Base-by-base conservation (phyloP, 1,284 basidiomycete species). In the Malassezia equina region DNA sequence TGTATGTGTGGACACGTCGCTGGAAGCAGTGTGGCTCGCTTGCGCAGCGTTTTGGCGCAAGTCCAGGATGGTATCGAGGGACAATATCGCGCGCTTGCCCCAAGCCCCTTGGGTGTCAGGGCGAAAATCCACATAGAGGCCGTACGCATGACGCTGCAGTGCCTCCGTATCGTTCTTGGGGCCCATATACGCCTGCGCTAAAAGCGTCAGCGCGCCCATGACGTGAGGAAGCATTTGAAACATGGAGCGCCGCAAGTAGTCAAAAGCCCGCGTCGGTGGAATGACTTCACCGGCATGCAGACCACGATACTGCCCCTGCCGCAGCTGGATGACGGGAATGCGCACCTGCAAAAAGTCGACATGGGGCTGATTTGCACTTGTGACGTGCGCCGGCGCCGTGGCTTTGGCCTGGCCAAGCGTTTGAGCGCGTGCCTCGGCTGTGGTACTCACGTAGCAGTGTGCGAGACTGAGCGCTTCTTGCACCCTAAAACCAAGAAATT, bases 401-500 rank as follows among this genome's bases (percentile, higher is more conserved):
- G n/a, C n/a, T 6, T 15, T 33, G 1, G 28, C 7, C 28, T 7
- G 28, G 7, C 48, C 83, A 81, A 50, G 80, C 76, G 54, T 78
- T 78, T 2, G 58, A 32, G 88, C 89, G 69, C 89, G 90, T 25
- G 84, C 79, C 48, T 86, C 78, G 1, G 88, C 87, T 61, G 90
- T 91, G 78, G 90, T 83, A 67, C 91, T 88, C 13, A 90, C 93
- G 73, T 91, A 95, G 31, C 86, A 88, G 45, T 86, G 86, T 2
- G 88, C 88, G 53, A 93, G 86, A 65, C 86, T 90, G 32, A 96
- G 78, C 0, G 93, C 86, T 76, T 96, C 93, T 62, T 86, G 82
- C 47, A 84, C 79, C 49, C 82, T 80, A 72, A 96, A 96, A 2
- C 88, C 88, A 55, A 93, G 79, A 25, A 83, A 79, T 65, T 91